Conservation (phyloP, 345 rosid species). For the Dimocarpus longan region DNA sequence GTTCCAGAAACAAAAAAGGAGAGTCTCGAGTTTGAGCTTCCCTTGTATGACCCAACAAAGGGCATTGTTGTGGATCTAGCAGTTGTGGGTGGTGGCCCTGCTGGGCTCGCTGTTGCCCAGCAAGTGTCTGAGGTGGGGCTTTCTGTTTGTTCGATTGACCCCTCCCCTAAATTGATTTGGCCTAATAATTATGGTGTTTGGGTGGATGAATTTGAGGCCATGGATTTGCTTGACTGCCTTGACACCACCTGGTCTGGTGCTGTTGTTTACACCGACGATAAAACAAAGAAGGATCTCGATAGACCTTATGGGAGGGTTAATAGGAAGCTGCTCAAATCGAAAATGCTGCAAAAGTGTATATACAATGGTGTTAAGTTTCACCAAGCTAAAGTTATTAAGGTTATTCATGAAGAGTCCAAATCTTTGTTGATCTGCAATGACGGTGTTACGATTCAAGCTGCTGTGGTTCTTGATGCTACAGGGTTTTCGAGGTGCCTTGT, state of each 20-base stretch:
- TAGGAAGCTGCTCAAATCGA: constrained; percentile 85
- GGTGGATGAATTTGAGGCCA: constrained; percentile 98
- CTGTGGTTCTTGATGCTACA: constrained; percentile 92
- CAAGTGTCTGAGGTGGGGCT: constrained; percentile 94
- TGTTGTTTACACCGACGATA: constrained; percentile 66
- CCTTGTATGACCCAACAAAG: constrained; percentile 67
- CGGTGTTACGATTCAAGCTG: constrained; percentile 82
- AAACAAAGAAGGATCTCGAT: constrained; percentile 57
- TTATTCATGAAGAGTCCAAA: constrained; percentile 79
- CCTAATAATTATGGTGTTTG: constrained; percentile 98
- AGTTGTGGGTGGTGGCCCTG: constrained; percentile 97
- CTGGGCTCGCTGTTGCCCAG: constrained; percentile 97
- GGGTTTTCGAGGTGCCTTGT: constrained; percentile 96
- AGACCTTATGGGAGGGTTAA: constrained; percentile 98
- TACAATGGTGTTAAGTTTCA: constrained; percentile 84
- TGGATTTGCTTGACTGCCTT: constrained; percentile 95
- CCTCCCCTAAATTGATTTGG: constrained; percentile 90
- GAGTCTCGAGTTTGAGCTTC: constrained; percentile 84
- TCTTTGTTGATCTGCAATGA: constrained; percentile 82
- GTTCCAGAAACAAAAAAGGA: constrained; percentile 92
- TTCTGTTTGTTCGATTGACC: constrained; percentile 87
- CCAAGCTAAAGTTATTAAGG: constrained; percentile 88
- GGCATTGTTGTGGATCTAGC: constrained; percentile 75
- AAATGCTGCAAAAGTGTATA: constrained; percentile 91
- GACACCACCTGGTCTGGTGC: constrained; percentile 98